Percentiles rank a stretch among this genome's conserved stretches.
Evolutionary conservation across 169 alveolate species (phyloP).

Genomic region (Cryptosporidium bovis): DNA sequence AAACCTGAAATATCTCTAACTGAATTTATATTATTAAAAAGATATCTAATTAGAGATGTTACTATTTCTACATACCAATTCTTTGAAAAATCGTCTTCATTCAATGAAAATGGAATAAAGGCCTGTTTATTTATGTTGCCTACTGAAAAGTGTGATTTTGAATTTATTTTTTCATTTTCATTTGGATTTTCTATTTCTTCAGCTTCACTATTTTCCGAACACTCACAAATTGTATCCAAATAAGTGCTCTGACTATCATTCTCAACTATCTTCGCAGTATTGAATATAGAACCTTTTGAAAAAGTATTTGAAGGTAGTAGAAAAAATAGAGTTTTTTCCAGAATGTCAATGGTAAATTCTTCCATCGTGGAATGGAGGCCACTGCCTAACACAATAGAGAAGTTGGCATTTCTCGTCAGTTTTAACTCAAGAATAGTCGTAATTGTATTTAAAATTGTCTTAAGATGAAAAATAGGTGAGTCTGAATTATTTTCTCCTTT

Average conservation of each 20-base stretch:
- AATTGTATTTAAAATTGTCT: slow-evolving; percentile 22
- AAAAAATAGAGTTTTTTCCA: slow-evolving; percentile 40
- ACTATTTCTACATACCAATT: slow-evolving; percentile 52
- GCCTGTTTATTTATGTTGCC: background rate
- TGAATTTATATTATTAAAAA: slow-evolving; percentile 12
- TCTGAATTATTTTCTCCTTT: slow-evolving; percentile 12
- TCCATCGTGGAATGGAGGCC: background rate
- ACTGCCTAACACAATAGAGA: background rate
- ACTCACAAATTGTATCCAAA: slow-evolving; percentile 3
- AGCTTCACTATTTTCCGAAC: slow-evolving; percentile 45
- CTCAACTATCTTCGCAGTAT: background rate
- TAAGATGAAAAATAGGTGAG: slow-evolving; percentile 44
- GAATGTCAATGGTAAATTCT: slow-evolving; percentile 22
- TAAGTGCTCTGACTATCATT: background rate
- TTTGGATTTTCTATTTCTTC: slow-evolving; percentile 41
- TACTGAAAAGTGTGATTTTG: background rate
- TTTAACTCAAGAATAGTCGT: slow-evolving; percentile 8
- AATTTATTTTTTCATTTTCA: slow-evolving; percentile 9
- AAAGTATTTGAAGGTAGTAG: slow-evolving; percentile 62
- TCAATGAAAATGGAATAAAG: slow-evolving; percentile 16
- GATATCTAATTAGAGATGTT: slow-evolving; percentile 20
- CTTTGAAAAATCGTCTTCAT: slow-evolving; percentile 23
- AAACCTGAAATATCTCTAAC: slow-evolving; percentile 46
- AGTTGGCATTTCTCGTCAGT: background rate
- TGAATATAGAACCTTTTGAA: slow-evolving; percentile 38